Base-by-base conservation (phyloP, 2,329 filamentous ascomycete species). In the Nemania serpens region DNA sequence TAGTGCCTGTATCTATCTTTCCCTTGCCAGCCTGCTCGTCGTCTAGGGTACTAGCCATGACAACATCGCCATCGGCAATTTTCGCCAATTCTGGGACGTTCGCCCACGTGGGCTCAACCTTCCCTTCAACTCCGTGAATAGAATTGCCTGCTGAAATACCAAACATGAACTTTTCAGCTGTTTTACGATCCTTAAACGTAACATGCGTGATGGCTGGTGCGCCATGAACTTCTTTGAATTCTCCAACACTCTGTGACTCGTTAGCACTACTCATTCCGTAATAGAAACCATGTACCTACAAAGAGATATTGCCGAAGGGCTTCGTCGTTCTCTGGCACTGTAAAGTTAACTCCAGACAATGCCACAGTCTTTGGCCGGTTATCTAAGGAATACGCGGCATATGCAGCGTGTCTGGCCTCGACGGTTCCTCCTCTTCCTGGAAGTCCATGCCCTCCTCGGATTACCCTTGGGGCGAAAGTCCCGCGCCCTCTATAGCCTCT, bases 281-380 rank as follows among this genome's bases (percentile, higher is more conserved):
- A 50, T 42, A 48, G 34, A 42, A 42, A 46, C 18, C 41, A 13
- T 45, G 25, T 51, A 77, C 84, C 75, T 78, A 89, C 87, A 64
- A 91, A 79, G 20, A 94, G 82, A 74, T 89, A 88, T 69, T 91
- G 88, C 63, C 89, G 81, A 45, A 94, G 77, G 29, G 82, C 81
- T 74, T 93, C 90, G 65, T 93, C 88, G 69, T 85, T 85, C 33
- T 83, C 82, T 1, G 83, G 71, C 13, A 80, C 80, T 3, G 87
- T 86, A 70, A 88, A 87, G 74, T 87, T 86, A 11, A 86, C 82
- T 2, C 86, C 88, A 7, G 81, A 80, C 22, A 94, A 76, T 5
- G 84, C 82, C 10, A 95, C 78, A 63, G 82, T 87, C 72, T 84
- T 89, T 0, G 91, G 88, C 46, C 91, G 82, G 72, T 93, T 93